A percentile compares a stretch with the other conserved stretches of the same genome.
Evolutionary conservation across 345 rosid genomes (phyloP).

Genomic region (Rhodamnia argentea): DNA sequence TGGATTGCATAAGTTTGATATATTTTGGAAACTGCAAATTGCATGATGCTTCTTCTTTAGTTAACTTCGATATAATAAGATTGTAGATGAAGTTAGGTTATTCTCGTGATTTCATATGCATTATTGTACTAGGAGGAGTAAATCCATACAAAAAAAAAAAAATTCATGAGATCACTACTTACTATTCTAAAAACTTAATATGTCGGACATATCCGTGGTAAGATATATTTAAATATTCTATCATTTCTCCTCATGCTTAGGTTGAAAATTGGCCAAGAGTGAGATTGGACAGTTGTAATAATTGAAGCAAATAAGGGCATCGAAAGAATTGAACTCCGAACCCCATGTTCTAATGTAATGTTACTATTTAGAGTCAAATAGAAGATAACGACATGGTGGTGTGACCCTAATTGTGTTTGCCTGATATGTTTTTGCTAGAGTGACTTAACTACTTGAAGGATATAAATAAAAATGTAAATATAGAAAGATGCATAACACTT

Average conservation of each 20-base stretch:
- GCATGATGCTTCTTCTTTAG: neutral
- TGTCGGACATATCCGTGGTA: fast-evolving
- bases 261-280: neutral
- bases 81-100: neutral
- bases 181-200: neutral
- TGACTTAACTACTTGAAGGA: too few species aligned
- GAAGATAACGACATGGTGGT: neutral
- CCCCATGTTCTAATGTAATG: neutral
- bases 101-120: neutral
- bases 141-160: neutral
- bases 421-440: neutral
- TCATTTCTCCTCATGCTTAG: neutral
- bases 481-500: too few species aligned
- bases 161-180: neutral
- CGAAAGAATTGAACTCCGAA: neutral
- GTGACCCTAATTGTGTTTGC: neutral
- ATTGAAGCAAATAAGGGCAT: neutral
- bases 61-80: neutral
- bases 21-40: neutral
- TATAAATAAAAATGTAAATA: too few species aligned
- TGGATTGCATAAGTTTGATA: neutral
- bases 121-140: neutral
- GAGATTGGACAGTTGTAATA: neutral
- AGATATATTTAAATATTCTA: neutral
- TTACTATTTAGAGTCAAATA: neutral